Evolutionary conservation across 2,329 filamentous ascomycete genomes (phyloP).

Genomic region (Aspergillus brasiliensis): DNA sequence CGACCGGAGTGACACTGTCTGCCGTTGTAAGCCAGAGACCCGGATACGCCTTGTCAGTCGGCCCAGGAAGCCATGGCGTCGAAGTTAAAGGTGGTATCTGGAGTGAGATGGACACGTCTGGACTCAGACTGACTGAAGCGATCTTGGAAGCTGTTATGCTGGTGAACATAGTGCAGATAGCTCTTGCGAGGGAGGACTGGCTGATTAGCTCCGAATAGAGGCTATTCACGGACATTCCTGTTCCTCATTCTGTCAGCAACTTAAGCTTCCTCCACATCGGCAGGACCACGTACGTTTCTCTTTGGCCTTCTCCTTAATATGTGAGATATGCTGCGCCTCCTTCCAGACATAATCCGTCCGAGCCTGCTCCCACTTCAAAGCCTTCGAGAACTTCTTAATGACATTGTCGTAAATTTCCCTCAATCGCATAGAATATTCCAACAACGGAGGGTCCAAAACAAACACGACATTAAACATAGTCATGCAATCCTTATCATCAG

Average conservation of each 20-base stretch:
- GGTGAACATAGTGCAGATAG: conserved; percentile 78
- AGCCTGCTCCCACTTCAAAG: conserved; percentile 88
- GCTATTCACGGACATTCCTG: conserved; percentile 38
- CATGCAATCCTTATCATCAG: conserved; percentile 64
- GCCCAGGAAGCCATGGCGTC: conserved; percentile 70
- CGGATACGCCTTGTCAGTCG: conserved; percentile 68
- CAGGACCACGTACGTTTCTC: conserved; percentile 51
- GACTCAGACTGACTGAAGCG: conserved; percentile 77
- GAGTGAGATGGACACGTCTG: conserved; percentile 60
- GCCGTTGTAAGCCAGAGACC: conserved; percentile 87
- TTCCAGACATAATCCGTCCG: conserved; percentile 88
- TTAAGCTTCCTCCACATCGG: neutral
- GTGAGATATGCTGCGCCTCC: conserved; percentile 80
- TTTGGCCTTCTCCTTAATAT: conserved; percentile 77
- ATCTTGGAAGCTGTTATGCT: conserved; percentile 83
- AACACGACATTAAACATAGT: conserved; percentile 99
- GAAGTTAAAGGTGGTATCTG: conserved; percentile 66
- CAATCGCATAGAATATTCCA: conserved; percentile 72
- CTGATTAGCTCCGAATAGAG: conserved; percentile 51
- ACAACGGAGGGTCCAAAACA: conserved; percentile 75
- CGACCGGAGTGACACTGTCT: conserved; percentile 73
- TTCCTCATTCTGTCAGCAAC: conserved; percentile 17
- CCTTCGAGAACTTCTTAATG: conserved; percentile 88
- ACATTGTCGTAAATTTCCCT: conserved; percentile 86
- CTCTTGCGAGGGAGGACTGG: conserved; percentile 76